Conservation (phyloP, 768 basidiomycete genomes). For the Psilocybe cyanescens region DNA sequence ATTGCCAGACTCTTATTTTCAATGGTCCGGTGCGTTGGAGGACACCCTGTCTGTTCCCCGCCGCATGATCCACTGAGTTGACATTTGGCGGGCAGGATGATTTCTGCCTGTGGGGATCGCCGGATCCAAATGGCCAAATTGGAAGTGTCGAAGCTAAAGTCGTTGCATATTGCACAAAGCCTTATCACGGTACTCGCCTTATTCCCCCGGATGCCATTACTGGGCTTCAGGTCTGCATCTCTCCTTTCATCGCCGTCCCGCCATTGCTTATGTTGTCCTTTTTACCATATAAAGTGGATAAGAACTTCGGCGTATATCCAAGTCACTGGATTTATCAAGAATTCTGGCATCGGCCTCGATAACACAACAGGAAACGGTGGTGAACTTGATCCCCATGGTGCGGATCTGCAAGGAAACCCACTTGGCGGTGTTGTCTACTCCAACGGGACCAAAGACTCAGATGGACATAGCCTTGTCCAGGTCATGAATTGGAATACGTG, state of each 20-base stretch:
- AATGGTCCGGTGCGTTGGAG: constrained; percentile 47
- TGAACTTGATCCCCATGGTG: constrained; percentile 64
- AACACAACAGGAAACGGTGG: background rate
- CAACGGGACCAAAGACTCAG: constrained; percentile 46
- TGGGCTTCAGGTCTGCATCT: constrained; percentile 55
- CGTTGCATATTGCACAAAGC: constrained; percentile 76
- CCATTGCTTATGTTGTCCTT: constrained; percentile 2
- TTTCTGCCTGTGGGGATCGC: constrained; percentile 68
- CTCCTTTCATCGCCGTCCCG: constrained; percentile 42
- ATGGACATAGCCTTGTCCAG: constrained; percentile 52
- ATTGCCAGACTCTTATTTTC: constrained; percentile 65
- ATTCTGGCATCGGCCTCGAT: constrained; percentile 15
- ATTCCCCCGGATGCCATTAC: constrained; percentile 64
- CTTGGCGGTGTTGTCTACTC: constrained; percentile 75
- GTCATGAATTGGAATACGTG: constrained; percentile 72
- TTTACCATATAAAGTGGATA: constrained; percentile 32
- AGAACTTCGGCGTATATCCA: constrained; percentile 23
- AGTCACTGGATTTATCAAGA: constrained; percentile 21
- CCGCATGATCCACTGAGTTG: background rate
- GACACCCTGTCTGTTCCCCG: background rate
- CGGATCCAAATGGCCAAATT: constrained; percentile 52
- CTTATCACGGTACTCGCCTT: constrained; percentile 66
- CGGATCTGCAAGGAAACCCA: constrained; percentile 77
- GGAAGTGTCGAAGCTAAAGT: constrained; percentile 67
- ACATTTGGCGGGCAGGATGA: constrained; percentile 37